phyloP scores from a whole-genome alignment of 257 asterid genomes.

The Solanum tarapatanum region DNA sequence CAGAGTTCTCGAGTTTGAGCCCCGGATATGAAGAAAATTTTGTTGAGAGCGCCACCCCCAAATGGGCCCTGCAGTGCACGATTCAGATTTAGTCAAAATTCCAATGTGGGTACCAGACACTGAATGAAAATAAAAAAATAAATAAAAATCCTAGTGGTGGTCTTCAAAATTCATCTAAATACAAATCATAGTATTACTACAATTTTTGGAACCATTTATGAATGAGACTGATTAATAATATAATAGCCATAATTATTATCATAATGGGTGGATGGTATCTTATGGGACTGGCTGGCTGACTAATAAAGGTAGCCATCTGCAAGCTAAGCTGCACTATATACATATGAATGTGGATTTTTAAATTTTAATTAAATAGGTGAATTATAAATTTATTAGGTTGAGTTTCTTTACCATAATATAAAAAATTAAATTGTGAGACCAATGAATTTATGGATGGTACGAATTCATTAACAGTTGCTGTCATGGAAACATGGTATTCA shows the following conservation, averaged over 20 bases:
- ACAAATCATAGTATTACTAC: not conserved
- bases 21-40: rapidly evolving
- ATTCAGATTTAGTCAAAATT: no score
- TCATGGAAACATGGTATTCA: not conserved
- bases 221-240: not conserved
- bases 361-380: not conserved
- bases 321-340: not conserved
- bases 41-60: not conserved
- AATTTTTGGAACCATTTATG: not conserved
- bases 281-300: not conserved
- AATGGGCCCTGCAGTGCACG: no score
- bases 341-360: not conserved
- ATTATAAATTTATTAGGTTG: not conserved
- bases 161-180: not conserved
- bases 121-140: no score
- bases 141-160: not conserved
- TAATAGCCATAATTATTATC: not conserved
- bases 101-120: no score
- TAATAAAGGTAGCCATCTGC: not conserved
- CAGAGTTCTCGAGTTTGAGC: not conserved
- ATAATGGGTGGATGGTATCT: not conserved
- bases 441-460: not conserved
- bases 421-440: not conserved
- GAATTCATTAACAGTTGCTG: not conserved
- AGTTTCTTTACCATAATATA: not conserved